Evolutionary conservation across 2,329 filamentous ascomycete species (phyloP).

Genomic region (Colletotrichum musicola): DNA sequence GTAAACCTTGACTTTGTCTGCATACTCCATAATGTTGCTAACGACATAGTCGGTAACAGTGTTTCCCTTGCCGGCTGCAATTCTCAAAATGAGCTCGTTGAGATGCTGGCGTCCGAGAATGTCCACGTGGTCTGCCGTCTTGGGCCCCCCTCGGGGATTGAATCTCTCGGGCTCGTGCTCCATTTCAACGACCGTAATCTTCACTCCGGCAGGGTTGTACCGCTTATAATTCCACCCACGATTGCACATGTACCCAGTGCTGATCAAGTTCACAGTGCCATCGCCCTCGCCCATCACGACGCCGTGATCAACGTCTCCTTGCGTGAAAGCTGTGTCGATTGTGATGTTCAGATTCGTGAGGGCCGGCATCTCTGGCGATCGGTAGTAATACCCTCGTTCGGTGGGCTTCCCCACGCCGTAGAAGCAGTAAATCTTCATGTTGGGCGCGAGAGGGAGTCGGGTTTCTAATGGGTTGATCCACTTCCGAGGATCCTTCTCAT

Average conservation of each 20-base stretch:
- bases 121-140: slow-evolving; percentile 92
- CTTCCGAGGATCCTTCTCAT: slow-evolving; percentile 81
- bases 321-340: slow-evolving; percentile 75
- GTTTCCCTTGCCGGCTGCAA: slow-evolving; percentile 88
- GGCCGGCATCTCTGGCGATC: slow-evolving; percentile 72
- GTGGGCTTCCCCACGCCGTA: slow-evolving; percentile 96
- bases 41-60: slow-evolving; percentile 82
- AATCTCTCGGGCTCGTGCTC: slow-evolving; percentile 95
- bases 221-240: slow-evolving; percentile 94
- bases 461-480: slow-evolving; percentile 97
- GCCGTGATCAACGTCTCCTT: slow-evolving; percentile 80
- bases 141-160: slow-evolving; percentile 79
- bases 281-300: slow-evolving; percentile 97
- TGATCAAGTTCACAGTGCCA: slow-evolving; percentile 94
- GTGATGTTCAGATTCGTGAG: slow-evolving; percentile 79
- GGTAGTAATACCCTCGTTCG: slow-evolving; percentile 93
- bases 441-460: slow-evolving; percentile 86
- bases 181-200: slow-evolving; percentile 94
- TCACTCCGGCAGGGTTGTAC: slow-evolving; percentile 88
- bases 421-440: slow-evolving; percentile 96
- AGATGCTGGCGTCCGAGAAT: slow-evolving; percentile 90
- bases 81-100: slow-evolving; percentile 89
- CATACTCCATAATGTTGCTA: slow-evolving; percentile 86
- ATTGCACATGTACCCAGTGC: slow-evolving; percentile 95
- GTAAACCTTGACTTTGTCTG: slow-evolving; percentile 84